Percentiles rank a stretch among this genome's conserved stretches.
Evolutionary conservation across 208 protist species (phyloP).

Genomic region (Leishmania amazonensis): DNA sequence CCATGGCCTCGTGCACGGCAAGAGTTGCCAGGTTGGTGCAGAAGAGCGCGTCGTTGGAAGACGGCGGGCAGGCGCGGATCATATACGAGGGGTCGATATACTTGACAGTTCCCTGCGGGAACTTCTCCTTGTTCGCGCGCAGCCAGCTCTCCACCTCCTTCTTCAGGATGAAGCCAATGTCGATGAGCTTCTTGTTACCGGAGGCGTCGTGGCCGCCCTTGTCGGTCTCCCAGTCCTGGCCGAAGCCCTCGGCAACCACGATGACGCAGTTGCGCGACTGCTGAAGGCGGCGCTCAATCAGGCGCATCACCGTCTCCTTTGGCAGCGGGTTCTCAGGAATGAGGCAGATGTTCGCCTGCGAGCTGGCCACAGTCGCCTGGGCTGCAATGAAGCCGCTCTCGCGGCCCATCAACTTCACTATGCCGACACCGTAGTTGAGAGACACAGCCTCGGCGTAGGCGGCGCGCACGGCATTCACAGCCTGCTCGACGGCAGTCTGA

Average conservation of each 20-base stretch:
- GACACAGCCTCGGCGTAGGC: slow-evolving; percentile 92
- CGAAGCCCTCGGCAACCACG: slow-evolving; percentile 96
- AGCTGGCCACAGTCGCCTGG: slow-evolving; percentile 89
- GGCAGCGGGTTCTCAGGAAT: slow-evolving; percentile 91
- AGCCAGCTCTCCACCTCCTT: slow-evolving; percentile 83
- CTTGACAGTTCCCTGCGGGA: slow-evolving; percentile 83
- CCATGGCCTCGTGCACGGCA: slow-evolving; percentile 92
- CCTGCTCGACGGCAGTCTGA: slow-evolving; percentile 94
- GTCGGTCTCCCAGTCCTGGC: slow-evolving; percentile 80
- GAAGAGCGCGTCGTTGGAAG: slow-evolving; percentile 90
- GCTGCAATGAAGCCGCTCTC: slow-evolving; percentile 95
- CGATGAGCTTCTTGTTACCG: slow-evolving; percentile 92
- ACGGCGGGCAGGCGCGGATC: slow-evolving; percentile 93
- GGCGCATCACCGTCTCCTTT: slow-evolving; percentile 81
- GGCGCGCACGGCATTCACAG: slow-evolving; percentile 81
- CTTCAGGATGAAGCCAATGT: slow-evolving; percentile 93
- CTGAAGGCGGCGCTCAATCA: slow-evolving; percentile 82
- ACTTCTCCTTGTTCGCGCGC: slow-evolving; percentile 67
- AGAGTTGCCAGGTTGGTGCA: slow-evolving; percentile 84
- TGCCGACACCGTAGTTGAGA: slow-evolving; percentile 90
- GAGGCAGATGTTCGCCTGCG: slow-evolving; percentile 93
- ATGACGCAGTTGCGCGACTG: slow-evolving; percentile 88
- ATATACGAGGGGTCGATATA: slow-evolving; percentile 98
- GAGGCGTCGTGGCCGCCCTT: slow-evolving; percentile 82
- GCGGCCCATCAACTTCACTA: slow-evolving; percentile 97